Conservation (phyloP, 163 green algal species). For the Chloromonas sp. region DNA sequence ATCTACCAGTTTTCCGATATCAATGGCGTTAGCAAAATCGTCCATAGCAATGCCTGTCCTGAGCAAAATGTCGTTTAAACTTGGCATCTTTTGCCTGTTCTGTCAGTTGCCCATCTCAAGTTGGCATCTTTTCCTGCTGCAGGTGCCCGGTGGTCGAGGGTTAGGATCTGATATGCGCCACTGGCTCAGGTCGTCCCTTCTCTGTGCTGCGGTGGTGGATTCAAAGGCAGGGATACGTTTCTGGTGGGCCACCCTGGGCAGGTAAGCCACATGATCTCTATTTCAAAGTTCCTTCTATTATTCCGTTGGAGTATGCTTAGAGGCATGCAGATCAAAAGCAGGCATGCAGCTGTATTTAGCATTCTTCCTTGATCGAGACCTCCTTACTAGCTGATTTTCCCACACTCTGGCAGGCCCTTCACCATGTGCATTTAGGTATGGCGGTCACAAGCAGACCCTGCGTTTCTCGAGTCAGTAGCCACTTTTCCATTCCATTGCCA, state of each 20-base stretch:
- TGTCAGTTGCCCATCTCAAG: neutral
- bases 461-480: no score
- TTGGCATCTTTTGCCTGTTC: neutral
- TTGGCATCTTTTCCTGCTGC: neutral
- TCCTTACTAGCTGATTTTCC: neutral
- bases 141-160: neutral
- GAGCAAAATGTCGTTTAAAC: neutral
- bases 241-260: neutral
- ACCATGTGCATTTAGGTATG: no score
- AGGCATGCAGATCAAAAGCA: neutral
- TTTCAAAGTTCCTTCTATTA: neutral
- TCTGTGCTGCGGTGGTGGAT: neutral
- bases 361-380: neutral
- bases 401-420: no score
- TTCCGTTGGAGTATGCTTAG: no score
- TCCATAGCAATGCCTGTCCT: neutral
- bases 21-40: neutral
- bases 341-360: neutral
- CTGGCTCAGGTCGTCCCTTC: neutral
- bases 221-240: neutral
- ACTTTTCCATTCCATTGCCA: no score
- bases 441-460: no score
- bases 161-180: neutral
- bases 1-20: neutral
- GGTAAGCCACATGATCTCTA: neutral